Evolutionary conservation across 805 yeast genomes (phyloP), one percentile per base, ranked within the genome.

Genomic region (Ogataea pignaliae): DNA sequence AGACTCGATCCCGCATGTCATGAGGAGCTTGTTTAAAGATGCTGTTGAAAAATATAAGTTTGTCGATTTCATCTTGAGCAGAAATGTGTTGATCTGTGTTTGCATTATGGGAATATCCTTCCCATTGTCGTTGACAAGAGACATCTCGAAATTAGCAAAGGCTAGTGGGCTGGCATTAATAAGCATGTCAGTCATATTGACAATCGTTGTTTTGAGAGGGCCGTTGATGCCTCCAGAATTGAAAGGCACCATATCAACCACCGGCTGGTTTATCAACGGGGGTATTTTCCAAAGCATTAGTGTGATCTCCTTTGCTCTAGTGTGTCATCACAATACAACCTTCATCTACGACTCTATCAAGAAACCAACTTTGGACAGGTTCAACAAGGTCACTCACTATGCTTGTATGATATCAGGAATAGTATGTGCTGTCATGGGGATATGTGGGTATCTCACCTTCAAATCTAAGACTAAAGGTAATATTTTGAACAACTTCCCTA

Each of bases 261-360:
- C 65, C 34, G 67, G 73, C 30, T 71, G 77, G 67, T 68, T 87
- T 4, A 58, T 88, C 40, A 83, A 83, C 50, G 63, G 72, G 11
- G 79, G 81, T 35, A 67, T 90, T 3, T 88, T 90, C 60, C 96
- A 90, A 63, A 96, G 97, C 2, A 80, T 90, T 26, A 83, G 93
- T n/a, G 96, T 90, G 40, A 88, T 90, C 29, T 88, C 97, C 1
- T 90, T 90, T 68, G 98, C 98, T 2, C 74, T 91, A 52, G 97
- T 90, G 3, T 90, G 98, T 59, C 98, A 90, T 59, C 98, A 90
- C 63, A 90, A 90, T 61, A 88, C 97, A 0, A 79, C 91, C 28
- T 85, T 90, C 57, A 91, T 90, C 36, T 90, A 83, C 68, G 88
- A 87, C 59, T 88, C 97, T 0, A 73, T 91, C 57, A 76, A 75